Evolutionary conservation across 75 land plant species (phyloP).

Genomic region (Chamaecyparis obtusa): DNA sequence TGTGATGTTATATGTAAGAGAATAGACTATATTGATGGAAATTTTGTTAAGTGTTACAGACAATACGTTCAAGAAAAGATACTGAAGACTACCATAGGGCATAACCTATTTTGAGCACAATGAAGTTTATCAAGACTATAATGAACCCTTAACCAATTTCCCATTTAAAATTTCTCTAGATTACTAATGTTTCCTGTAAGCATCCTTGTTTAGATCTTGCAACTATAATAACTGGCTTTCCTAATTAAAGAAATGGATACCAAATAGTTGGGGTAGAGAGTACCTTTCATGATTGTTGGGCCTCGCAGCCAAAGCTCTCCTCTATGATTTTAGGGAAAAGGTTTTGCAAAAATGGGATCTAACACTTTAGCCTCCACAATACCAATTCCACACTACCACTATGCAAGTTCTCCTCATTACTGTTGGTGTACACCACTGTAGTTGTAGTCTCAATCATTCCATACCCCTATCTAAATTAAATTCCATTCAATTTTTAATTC

Average conservation of each 20-base stretch:
- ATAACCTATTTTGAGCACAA: background rate
- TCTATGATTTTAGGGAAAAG: slow-evolving; percentile 45
- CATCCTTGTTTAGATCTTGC: background rate
- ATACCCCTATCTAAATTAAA: slow-evolving; percentile 50
- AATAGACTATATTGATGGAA: background rate
- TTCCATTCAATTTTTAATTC: background rate
- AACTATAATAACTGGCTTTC: background rate
- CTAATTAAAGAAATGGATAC: background rate
- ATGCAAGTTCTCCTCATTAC: slow-evolving; percentile 59
- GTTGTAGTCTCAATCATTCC: slow-evolving; percentile 79
- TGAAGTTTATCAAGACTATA: background rate
- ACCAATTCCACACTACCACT: slow-evolving; percentile 74
- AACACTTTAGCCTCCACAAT: slow-evolving; percentile 79
- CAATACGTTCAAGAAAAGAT: background rate
- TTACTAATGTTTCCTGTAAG: background rate
- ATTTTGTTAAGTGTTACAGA: no score
- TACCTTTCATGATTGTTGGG: slow-evolving; percentile 88
- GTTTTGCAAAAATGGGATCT: slow-evolving; percentile 48
- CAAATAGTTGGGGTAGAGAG: background rate
- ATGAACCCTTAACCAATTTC: background rate
- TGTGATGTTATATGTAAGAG: background rate
- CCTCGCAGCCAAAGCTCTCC: slow-evolving; percentile 92
- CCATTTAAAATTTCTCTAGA: no score
- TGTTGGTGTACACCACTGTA: slow-evolving; percentile 60
- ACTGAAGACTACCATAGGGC: background rate